Evolutionary conservation across 257 asterid species (phyloP), one percentile per base, ranked within the genome.

Genomic region (Solanum chiquidenum): DNA sequence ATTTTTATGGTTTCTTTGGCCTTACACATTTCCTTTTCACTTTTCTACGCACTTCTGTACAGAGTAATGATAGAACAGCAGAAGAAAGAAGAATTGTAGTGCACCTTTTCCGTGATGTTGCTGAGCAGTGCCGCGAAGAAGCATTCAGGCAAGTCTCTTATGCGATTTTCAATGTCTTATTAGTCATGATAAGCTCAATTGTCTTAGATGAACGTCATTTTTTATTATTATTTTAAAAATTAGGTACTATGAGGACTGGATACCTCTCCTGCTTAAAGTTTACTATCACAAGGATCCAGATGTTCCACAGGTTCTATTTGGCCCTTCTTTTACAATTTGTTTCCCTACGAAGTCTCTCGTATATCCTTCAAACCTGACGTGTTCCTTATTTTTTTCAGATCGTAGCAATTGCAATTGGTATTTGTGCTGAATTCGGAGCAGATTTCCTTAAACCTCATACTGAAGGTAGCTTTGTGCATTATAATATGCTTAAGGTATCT

Each of bases 91-190:
- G 44, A 66, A 27, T 66, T 27, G 44, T 40, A 44, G 37, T 38
- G 87, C 58, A 71, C 29, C 38, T 85, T 40, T 40, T 85, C 9
- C 66, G 29, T 38, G 42, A 40, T 12, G 37, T 66, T 14, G 87
- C 87, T 37, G 87, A 85, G 87, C 75, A 21, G 62, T 85, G 87
- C 77, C 29, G 42, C 44, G 87, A 85, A 85, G 80, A 85, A 25
- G 60, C 60, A 25, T 85, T 85, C 87, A 85, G 42, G 76, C 44
- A 46, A 80, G 85, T 55, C 25, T 9, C 66, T 80, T 55, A 18
- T 46, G 42, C 7, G 7, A 20, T 38, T 29, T 49, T 49, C 69
- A 29, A 6, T 29, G 29, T 49, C 85, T 46, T 46, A 21, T 18
- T 49, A 31, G 18, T 80, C 42, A 49, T 27, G 42, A 5, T 79